Percentiles rank a stretch among this genome's conserved stretches.
Evolutionary conservation across 768 basidiomycete species (phyloP).

Genomic region (Megacollybia marginata): DNA sequence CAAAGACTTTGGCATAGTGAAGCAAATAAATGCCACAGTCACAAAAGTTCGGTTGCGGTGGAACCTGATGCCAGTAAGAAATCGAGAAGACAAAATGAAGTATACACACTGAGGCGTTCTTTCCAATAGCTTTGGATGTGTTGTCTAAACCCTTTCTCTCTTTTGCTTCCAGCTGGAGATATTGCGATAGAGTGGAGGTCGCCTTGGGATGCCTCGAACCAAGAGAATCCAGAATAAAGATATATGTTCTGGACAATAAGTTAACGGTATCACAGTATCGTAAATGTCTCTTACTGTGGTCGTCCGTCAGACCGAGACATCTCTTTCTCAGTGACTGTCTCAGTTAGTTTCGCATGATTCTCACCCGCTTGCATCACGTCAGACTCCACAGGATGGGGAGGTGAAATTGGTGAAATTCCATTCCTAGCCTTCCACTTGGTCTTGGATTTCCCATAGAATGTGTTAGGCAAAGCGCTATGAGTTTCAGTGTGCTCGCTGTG

Average conservation of each 20-base stretch:
- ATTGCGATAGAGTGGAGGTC: constrained; percentile 49
- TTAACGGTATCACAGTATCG: background rate
- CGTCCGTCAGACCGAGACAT: background rate
- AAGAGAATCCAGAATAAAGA: constrained; percentile 90
- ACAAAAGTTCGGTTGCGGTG: constrained; percentile 79
- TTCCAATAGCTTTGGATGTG: constrained; percentile 34
- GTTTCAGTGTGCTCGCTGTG: too few relatives aligned
- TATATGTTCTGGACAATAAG: constrained; percentile 49
- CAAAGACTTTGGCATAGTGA: constrained; percentile 77
- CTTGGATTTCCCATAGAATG: background rate
- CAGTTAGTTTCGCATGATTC: background rate
- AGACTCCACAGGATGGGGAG: too few relatives aligned
- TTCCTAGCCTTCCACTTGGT: too few relatives aligned
- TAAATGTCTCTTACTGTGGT: background rate
- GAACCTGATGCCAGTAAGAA: constrained; percentile 49
- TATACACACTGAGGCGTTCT: constrained; percentile 34
- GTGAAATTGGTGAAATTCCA: too few relatives aligned
- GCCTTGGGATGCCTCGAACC: constrained; percentile 65
- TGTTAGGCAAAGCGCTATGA: background rate
- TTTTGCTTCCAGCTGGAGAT: constrained; percentile 70
- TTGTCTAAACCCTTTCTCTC: constrained; percentile 50
- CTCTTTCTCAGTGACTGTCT: background rate
- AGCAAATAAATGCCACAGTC: constrained; percentile 93
- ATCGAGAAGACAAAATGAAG: background rate
- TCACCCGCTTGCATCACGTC: background rate